A percentile compares a stretch with the other conserved stretches of the same genome.
phyloP scores from a whole-genome alignment of 805 yeast genomes.

The Barnettozyma siamensis region DNA sequence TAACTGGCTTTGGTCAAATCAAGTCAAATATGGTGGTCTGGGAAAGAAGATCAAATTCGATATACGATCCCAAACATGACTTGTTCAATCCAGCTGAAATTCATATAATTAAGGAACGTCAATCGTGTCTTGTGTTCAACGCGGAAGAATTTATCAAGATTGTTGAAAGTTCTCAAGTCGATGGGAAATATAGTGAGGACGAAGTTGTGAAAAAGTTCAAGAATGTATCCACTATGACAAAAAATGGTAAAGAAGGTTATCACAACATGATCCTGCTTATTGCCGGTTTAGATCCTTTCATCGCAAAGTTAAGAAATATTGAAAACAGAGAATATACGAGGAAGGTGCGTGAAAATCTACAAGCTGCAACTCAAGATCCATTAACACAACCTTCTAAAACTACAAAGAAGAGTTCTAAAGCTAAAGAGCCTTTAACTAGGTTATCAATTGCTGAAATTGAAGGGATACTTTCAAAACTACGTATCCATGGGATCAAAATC shows the following conservation, averaged over 20 bases:
- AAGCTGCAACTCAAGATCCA: background rate
- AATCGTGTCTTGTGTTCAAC: conserved; percentile 37
- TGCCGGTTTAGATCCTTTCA: conserved; percentile 42
- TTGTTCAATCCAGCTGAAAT: conserved; percentile 48
- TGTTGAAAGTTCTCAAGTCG: conserved; percentile 28
- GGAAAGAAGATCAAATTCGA: conserved; percentile 43
- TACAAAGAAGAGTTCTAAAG: conserved; percentile 4
- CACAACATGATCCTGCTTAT: conserved; percentile 37
- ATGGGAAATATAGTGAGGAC: conserved; percentile 6
- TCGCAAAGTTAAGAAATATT: conserved; percentile 36
- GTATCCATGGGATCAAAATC: conserved; percentile 44
- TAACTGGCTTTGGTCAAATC: background rate
- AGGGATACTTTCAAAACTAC: conserved; percentile 36
- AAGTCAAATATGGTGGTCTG: conserved; percentile 34
- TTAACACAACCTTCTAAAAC: background rate
- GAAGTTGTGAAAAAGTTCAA: conserved; percentile 17
- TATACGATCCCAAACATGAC: conserved; percentile 43
- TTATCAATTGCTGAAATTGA: conserved; percentile 30
- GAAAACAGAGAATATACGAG: conserved; percentile 42
- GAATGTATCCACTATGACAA: conserved; percentile 13
- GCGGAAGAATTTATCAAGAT: conserved; percentile 36
- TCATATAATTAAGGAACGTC: conserved; percentile 37
- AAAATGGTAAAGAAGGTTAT: conserved; percentile 11
- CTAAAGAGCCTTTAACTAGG: conserved; percentile 5
- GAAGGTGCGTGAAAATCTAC: conserved; percentile 29